Conservation (phyloP, 768 basidiomycete species). For the Leccinum ochraceum region DNA sequence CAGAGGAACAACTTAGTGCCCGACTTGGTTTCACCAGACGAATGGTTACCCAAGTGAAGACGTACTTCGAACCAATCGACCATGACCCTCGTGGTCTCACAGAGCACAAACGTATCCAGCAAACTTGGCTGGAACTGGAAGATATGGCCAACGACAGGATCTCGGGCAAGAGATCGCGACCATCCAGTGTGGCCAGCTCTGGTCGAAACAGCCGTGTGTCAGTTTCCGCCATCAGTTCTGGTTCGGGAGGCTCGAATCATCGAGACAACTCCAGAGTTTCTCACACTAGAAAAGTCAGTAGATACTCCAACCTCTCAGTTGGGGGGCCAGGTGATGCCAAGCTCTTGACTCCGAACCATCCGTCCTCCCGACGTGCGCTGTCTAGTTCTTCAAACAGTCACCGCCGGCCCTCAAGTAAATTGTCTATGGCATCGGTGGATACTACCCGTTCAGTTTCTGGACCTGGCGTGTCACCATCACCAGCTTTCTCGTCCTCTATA, state of each 20-base stretch:
- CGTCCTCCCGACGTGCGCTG: constrained; percentile 47
- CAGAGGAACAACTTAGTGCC: constrained; percentile 66
- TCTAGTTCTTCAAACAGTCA: constrained; percentile 48
- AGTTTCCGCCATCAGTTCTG: constrained; percentile 39
- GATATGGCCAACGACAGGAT: constrained; percentile 79
- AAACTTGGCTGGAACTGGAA: constrained; percentile 79
- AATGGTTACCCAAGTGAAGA: constrained; percentile 48
- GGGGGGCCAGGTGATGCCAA: constrained; percentile 39
- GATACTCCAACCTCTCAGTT: constrained; percentile 34
- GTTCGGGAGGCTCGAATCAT: constrained; percentile 23
- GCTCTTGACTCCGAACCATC: constrained; percentile 46
- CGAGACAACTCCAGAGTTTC: constrained; percentile 10
- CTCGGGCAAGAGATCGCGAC: constrained; percentile 59
- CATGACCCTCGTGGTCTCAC: constrained; percentile 60
- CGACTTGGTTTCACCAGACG: constrained; percentile 65
- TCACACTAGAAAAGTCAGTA: constrained; percentile 28
- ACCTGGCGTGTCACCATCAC: constrained; percentile 46
- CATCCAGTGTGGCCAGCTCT: constrained; percentile 66
- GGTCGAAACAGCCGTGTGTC: constrained; percentile 60
- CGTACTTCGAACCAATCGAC: constrained; percentile 41
- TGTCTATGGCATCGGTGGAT: constrained; percentile 45
- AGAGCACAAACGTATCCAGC: constrained; percentile 67
- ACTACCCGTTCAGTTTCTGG: constrained; percentile 73
- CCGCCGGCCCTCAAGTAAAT: constrained; percentile 57
- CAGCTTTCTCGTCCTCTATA: constrained; percentile 37